phyloP scores from a whole-genome alignment of 2,329 filamentous ascomycete species.

The Didymella exigua region DNA sequence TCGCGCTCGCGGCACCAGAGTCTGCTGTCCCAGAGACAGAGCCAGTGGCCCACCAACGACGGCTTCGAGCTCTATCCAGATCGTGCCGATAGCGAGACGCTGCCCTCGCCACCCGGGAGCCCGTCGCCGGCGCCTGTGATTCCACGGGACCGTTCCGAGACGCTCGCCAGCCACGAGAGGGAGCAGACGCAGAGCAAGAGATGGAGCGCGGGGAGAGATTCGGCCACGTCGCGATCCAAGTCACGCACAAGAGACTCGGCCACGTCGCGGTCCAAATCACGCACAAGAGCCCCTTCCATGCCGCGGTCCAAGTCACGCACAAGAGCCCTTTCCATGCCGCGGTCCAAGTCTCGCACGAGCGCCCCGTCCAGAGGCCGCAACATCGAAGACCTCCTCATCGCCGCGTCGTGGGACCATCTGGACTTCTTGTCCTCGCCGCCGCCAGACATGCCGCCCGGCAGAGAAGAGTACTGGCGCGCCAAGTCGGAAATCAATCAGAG shows the following conservation, averaged over 20 bases:
- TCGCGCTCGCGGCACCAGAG: slow-evolving; percentile 22
- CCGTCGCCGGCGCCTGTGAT: slow-evolving; percentile 20
- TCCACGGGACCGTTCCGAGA: slow-evolving; percentile 12
- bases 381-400: slow-evolving; percentile 18
- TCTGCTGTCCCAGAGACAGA: slow-evolving; percentile 5
- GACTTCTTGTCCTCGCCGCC: slow-evolving; percentile 27
- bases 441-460: slow-evolving; percentile 17
- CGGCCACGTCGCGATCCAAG: slow-evolving; percentile 2
- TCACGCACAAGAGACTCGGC: slow-evolving; percentile 12
- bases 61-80: slow-evolving; percentile 15
- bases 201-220: slow-evolving; percentile 13
- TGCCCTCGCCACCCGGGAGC: slow-evolving; percentile 6
- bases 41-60: slow-evolving; percentile 5
- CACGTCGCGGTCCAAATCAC: slow-evolving; percentile 3
- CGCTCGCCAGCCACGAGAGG: not conserved
- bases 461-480: slow-evolving; percentile 1
- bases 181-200: slow-evolving; percentile 19
- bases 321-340: slow-evolving; percentile 3
- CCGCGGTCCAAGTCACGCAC: slow-evolving; percentile 9
- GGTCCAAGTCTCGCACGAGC: slow-evolving; percentile 10
- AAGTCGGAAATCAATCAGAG: not conserved
- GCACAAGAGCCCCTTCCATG: slow-evolving; percentile 10
- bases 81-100: slow-evolving; percentile 17
- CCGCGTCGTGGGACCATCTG: slow-evolving; percentile 31
- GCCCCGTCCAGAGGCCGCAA: slow-evolving; percentile 18